Percentiles rank a stretch among this genome's conserved stretches.
These are phyloP conservation scores for Fusarium sp. DNA, from an alignment of 2,329 filamentous ascomycete genomes.

Conservation along the genomic window DNA sequence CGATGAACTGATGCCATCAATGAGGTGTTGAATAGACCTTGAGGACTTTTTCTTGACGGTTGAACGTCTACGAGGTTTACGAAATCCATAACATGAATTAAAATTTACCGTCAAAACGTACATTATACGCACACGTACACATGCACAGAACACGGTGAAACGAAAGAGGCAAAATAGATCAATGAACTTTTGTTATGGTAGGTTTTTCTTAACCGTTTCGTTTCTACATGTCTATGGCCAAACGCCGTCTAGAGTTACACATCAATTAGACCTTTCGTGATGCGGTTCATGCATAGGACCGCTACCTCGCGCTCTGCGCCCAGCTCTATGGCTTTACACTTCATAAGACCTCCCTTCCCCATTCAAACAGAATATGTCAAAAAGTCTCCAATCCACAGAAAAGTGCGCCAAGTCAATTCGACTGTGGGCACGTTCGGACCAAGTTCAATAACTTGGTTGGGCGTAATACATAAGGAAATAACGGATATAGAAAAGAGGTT, in stretches of 20 bases:
- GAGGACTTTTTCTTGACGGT: constrained; percentile 36
- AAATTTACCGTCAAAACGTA: constrained; percentile 23
- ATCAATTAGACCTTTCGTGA: constrained; percentile 52
- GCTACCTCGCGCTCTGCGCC: constrained; percentile 50
- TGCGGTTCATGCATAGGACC: constrained; percentile 47
- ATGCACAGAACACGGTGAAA: not conserved
- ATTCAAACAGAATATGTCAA: constrained; percentile 44
- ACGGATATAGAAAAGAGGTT: constrained; percentile 38
- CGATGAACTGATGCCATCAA: constrained; percentile 33
- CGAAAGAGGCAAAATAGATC: not conserved
- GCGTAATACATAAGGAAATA: constrained; percentile 33
- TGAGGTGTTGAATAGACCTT: constrained; percentile 30
- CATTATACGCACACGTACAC: not conserved
- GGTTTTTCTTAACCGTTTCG: constrained; percentile 43
- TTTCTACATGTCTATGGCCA: constrained; percentile 53
- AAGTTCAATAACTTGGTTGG: constrained; percentile 33
- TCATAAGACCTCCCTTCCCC: constrained; percentile 40
- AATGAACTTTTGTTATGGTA: constrained; percentile 25
- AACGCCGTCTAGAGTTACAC: constrained; percentile 55
- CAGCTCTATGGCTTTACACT: constrained; percentile 52
- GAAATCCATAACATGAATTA: constrained; percentile 30
- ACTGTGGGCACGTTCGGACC: constrained; percentile 40
- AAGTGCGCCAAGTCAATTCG: constrained; percentile 36
- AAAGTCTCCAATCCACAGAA: constrained; percentile 47
- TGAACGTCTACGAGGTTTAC: constrained; percentile 30